Evolutionary conservation across 352 stramenopile species (phyloP).

Genomic region (Achlya hypogyna): DNA sequence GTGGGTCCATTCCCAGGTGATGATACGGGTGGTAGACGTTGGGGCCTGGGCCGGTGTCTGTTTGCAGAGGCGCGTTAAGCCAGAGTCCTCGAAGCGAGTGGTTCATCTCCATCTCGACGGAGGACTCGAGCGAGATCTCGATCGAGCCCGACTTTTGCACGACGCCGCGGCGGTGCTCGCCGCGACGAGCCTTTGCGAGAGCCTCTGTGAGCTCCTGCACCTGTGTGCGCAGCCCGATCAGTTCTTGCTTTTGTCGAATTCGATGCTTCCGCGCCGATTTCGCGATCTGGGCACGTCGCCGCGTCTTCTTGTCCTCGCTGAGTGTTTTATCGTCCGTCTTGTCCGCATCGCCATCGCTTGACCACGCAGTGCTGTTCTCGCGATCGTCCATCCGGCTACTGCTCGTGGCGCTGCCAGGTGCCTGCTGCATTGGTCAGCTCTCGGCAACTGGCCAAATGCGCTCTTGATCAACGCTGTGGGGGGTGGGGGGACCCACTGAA

Average conservation of each 20-base stretch:
- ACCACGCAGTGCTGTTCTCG: slow-evolving; percentile 2
- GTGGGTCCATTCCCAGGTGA: neutral
- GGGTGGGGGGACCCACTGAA: too few species aligned
- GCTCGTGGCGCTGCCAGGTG: neutral
- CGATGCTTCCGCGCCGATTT: slow-evolving; percentile 77
- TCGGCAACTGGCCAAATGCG: neutral
- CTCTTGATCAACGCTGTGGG: too few species aligned
- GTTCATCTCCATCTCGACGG: neutral
- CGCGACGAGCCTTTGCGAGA: neutral
- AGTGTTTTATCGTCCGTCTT: neutral
- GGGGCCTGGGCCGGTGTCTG: slow-evolving; percentile 10
- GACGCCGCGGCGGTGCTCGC: neutral
- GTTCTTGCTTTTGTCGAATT: slow-evolving; percentile 32
- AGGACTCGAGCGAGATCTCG: neutral
- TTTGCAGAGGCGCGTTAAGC: slow-evolving; percentile 16
- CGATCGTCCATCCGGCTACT: neutral
- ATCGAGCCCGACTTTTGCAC: slow-evolving; percentile 3
- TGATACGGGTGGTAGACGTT: slow-evolving; percentile 17
- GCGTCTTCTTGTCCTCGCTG: slow-evolving; percentile 65
- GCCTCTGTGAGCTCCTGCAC: slow-evolving; percentile 25
- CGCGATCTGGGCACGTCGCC: slow-evolving; percentile 62
- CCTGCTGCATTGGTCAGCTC: neutral
- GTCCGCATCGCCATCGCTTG: slow-evolving; percentile 10
- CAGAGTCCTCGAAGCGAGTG: slow-evolving; percentile 14
- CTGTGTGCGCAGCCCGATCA: slow-evolving; percentile 31